These are phyloP conservation scores for Barnettozyma pratensis DNA, from an alignment of 805 yeast genomes.

Conservation along the genomic window DNA sequence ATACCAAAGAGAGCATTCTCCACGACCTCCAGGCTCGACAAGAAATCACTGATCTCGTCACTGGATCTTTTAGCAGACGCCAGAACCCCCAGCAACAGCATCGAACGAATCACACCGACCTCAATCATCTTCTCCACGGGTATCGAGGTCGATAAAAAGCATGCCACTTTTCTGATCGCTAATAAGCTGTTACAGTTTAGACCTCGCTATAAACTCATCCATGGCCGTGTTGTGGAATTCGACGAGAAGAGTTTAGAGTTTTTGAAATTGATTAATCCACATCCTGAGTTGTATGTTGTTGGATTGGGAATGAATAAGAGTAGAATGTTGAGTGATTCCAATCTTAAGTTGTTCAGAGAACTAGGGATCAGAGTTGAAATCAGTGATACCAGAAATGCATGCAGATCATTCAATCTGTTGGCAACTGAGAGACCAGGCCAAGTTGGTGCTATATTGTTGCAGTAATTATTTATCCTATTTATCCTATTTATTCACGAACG, in stretches of 20 bases:
- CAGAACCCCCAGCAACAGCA: conserved; percentile 42
- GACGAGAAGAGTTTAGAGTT: conserved; percentile 39
- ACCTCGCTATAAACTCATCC: conserved; percentile 29
- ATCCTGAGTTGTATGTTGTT: conserved; percentile 68
- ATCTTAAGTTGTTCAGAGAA: conserved; percentile 41
- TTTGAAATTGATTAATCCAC: conserved; percentile 57
- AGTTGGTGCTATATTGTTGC: conserved; percentile 74
- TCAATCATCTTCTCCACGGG: conserved; percentile 58
- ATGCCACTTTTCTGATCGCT: conserved; percentile 45
- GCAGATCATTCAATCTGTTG: conserved; percentile 63
- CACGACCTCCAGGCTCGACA: background rate
- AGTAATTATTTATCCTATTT: conserved; percentile 32
- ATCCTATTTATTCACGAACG: background rate
- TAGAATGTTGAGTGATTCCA: conserved; percentile 55
- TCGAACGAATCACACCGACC: conserved; percentile 45
- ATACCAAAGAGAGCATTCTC: conserved; percentile 1
- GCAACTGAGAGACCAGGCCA: conserved; percentile 76
- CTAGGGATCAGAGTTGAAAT: conserved; percentile 70
- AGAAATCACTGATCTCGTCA: conserved; percentile 29
- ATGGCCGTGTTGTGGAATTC: conserved; percentile 51
- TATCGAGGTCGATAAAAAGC: conserved; percentile 37
- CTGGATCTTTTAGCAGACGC: conserved; percentile 41
- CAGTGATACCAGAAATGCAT: conserved; percentile 62
- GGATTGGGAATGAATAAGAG: conserved; percentile 61
- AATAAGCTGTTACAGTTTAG: conserved; percentile 61